Conservation (phyloP, 768 basidiomycete genomes). For the Roridomyces roridus region DNA sequence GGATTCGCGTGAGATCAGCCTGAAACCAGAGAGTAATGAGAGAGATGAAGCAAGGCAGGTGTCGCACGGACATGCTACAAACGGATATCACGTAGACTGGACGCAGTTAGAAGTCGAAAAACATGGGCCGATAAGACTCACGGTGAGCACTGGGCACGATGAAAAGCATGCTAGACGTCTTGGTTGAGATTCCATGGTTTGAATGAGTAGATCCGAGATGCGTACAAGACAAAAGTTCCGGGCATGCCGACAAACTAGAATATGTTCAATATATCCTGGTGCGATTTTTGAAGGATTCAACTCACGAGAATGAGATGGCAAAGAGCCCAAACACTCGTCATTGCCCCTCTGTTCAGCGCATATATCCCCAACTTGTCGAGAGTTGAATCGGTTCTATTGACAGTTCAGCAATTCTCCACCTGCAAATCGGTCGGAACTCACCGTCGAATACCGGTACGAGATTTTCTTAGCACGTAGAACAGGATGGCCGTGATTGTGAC, state of each 20-base stretch:
- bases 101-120: no score
- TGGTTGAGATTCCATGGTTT: no score
- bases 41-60: not conserved
- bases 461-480: not conserved
- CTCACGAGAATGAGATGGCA: conserved; percentile 6
- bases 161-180: not conserved
- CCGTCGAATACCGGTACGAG: not conserved
- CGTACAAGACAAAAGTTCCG: conserved; percentile 7
- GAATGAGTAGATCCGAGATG: not conserved
- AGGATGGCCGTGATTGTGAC: conserved; percentile 3
- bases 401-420: no score
- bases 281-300: not conserved
- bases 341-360: conserved; percentile 1
- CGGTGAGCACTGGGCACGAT: conserved; percentile 3
- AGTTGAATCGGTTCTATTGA: conserved; percentile 4
- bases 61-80: conserved; percentile 6
- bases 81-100: conserved; percentile 13
- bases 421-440: not conserved
- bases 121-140: not conserved
- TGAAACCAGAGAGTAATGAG: no score
- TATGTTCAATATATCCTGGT: not conserved
- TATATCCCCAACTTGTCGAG: conserved; percentile 7
- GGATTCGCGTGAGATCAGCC: not conserved
- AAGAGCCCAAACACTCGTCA: conserved; percentile 3
- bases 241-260: conserved; percentile 8